Conservation (phyloP, 108 stramenopile genomes). For the Epipyxis sp. region DNA sequence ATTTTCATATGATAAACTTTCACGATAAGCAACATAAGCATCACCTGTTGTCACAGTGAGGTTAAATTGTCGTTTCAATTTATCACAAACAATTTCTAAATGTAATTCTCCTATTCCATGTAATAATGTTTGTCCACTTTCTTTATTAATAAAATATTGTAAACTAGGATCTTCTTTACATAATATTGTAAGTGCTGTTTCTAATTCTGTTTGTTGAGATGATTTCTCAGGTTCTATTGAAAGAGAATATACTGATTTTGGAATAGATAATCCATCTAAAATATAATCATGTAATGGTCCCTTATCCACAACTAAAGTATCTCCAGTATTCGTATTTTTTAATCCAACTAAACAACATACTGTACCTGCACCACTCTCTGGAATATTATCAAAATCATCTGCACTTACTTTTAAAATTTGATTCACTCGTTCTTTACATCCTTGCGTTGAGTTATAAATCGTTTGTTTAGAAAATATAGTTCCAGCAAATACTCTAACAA, state of each 20-base stretch:
- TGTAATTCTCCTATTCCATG: slow-evolving; percentile 25
- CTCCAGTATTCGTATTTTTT: slow-evolving; percentile 93
- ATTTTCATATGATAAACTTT: background rate
- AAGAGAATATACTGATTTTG: slow-evolving; percentile 87
- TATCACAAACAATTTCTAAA: background rate
- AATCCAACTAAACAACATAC: slow-evolving; percentile 71
- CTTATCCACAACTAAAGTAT: slow-evolving; percentile 85
- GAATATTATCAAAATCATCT: slow-evolving; percentile 87
- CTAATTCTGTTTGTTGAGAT: slow-evolving; percentile 87
- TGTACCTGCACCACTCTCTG: slow-evolving; percentile 79
- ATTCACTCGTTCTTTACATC: slow-evolving; percentile 43
- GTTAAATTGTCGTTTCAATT: background rate
- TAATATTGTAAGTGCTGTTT: slow-evolving; percentile 86
- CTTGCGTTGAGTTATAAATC: slow-evolving; percentile 74
- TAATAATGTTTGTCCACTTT: slow-evolving; percentile 11
- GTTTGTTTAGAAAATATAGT: slow-evolving; percentile 76
- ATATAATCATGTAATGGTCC: slow-evolving; percentile 94
- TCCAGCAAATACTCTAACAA: slow-evolving; percentile 94
- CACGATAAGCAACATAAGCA: background rate
- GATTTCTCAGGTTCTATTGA: slow-evolving; percentile 93
- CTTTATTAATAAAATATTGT: slow-evolving; percentile 7
- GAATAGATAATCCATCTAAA: slow-evolving; percentile 64
- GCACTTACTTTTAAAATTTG: slow-evolving; percentile 91
- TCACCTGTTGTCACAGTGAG: background rate
- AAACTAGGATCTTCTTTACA: slow-evolving; percentile 96